Evolutionary conservation across 1,139 yeast genomes (phyloP).

Genomic region (Saccharomyces hybrid): DNA sequence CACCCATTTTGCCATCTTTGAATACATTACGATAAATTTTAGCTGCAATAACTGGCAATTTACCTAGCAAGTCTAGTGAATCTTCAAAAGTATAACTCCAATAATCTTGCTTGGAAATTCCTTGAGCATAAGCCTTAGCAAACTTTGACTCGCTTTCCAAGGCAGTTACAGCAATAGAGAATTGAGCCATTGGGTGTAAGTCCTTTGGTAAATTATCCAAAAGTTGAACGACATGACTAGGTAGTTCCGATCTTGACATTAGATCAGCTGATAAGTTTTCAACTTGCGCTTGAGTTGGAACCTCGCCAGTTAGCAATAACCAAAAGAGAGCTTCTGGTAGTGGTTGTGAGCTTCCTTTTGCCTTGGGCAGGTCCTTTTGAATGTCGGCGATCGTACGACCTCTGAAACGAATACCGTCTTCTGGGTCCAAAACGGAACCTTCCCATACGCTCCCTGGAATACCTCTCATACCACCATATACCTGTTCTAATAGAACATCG

Average conservation of each 20-base stretch:
- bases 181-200: constrained; percentile 67
- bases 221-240: constrained; percentile 46
- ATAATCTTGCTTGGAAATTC: constrained; percentile 59
- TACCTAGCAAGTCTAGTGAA: constrained; percentile 55
- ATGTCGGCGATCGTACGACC: constrained; percentile 96
- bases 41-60: constrained; percentile 59
- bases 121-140: constrained; percentile 61
- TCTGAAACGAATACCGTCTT: constrained; percentile 97
- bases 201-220: constrained; percentile 50
- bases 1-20: constrained; percentile 47
- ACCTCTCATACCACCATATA: constrained; percentile 99
- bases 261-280: constrained; percentile 47
- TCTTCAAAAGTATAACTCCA: constrained; percentile 67
- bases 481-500: constrained; percentile 90
- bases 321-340: constrained; percentile 60
- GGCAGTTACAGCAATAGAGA: constrained; percentile 58
- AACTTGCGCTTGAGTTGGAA: constrained; percentile 51
- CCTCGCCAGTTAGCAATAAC: constrained; percentile 55
- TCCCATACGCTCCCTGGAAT: constrained; percentile 98
- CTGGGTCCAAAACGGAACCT: constrained; percentile 97
- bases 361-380: constrained; percentile 88
- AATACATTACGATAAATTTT: constrained; percentile 61
- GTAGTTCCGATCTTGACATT: constrained; percentile 51
- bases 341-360: constrained; percentile 68
- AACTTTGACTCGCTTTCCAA: constrained; percentile 55